Percentiles rank a stretch among this genome's conserved stretches.
phyloP scores from a whole-genome alignment of 2,329 filamentous ascomycete species.

The Cladophialophora psammophila region DNA sequence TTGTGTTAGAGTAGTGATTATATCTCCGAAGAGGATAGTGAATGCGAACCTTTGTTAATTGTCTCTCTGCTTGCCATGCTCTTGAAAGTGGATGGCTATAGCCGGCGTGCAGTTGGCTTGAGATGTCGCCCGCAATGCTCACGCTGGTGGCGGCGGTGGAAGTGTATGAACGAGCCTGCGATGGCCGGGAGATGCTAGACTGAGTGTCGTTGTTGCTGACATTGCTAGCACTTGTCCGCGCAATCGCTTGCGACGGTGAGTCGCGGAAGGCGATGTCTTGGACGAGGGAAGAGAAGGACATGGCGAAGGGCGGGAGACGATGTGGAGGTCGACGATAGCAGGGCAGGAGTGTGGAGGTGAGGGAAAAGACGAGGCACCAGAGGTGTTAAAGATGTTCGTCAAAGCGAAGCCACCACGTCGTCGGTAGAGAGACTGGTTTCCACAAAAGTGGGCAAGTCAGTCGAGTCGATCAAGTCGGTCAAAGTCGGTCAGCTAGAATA shows the following conservation, averaged over 20 bases:
- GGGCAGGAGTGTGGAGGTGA: neutral
- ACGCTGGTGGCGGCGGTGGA: constrained; percentile 60
- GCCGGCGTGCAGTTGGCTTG: constrained; percentile 81
- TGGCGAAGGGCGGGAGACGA: constrained; percentile 38
- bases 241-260: constrained; percentile 38
- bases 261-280: constrained; percentile 58
- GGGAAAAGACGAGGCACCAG: neutral
- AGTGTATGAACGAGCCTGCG: constrained; percentile 53
- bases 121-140: constrained; percentile 70
- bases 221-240: constrained; percentile 33
- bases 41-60: constrained; percentile 76
- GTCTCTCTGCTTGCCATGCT: constrained; percentile 82
- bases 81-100: constrained; percentile 81
- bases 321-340: neutral
- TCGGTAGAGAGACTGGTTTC: neutral
- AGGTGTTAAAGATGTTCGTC: neutral
- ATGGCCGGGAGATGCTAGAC: constrained; percentile 51
- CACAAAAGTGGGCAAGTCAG: neutral
- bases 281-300: constrained; percentile 61
- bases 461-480: constrained; percentile 18
- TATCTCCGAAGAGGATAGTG: neutral
- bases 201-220: constrained; percentile 46
- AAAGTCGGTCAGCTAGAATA: constrained; percentile 21
- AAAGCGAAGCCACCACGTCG: neutral
- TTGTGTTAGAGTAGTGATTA: constrained; percentile 14